phyloP scores from a whole-genome alignment of 139 green algal genomes.

The Medakamo hakoo region DNA sequence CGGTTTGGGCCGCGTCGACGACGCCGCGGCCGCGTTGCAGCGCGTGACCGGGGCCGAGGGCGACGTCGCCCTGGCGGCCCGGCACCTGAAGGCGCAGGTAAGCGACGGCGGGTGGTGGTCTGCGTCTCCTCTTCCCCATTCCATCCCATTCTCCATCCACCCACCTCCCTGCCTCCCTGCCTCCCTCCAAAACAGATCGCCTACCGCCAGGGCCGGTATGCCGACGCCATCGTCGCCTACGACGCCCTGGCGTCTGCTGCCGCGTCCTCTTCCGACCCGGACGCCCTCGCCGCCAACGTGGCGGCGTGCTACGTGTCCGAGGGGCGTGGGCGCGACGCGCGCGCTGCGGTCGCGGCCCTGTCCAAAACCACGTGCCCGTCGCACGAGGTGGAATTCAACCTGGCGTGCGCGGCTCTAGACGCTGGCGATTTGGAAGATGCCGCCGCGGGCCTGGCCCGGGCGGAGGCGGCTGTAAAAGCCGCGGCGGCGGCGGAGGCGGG shows the following conservation, averaged over 20 bases:
- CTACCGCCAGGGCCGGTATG: background rate
- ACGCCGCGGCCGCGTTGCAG: background rate
- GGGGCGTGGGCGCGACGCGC: background rate
- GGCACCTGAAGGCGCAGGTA: background rate
- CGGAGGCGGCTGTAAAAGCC: no score
- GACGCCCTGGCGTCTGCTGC: background rate
- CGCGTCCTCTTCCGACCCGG: background rate
- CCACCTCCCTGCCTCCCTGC: no score
- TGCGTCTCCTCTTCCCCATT: no score
- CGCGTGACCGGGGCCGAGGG: background rate
- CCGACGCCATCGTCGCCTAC: background rate
- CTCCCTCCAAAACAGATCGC: no score
- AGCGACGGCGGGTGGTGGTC: no score
- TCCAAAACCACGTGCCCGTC: no score
- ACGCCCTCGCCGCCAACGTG: background rate
- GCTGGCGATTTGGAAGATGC: no score
- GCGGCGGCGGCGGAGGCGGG: no score
- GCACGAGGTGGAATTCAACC: background rate
- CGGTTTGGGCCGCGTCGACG: background rate
- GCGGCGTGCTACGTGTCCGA: background rate
- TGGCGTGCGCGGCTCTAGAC: background rate
- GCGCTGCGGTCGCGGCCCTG: no score
- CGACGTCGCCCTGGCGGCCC: background rate
- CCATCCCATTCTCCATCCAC: no score
- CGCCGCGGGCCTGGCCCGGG: no score